phyloP scores from a whole-genome alignment of 1,284 basidiomycete species.

The Cerioporus squamosus region DNA sequence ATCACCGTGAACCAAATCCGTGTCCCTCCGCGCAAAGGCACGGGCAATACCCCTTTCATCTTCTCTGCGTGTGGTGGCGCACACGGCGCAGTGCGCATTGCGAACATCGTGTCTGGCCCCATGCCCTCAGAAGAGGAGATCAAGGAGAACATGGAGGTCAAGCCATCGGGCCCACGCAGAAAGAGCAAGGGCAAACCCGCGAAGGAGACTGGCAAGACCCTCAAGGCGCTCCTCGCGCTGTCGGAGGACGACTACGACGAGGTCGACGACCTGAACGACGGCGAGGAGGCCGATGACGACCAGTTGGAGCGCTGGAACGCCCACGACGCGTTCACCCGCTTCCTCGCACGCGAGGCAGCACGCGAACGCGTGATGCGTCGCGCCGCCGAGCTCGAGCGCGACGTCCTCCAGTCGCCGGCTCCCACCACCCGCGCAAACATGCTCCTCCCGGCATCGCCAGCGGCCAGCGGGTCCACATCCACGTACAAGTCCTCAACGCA shows the following conservation, averaged over 20 bases:
- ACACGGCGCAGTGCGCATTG: slow-evolving; percentile 27
- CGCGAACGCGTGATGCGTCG: slow-evolving; percentile 25
- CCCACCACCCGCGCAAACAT: slow-evolving; percentile 3
- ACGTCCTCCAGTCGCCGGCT: background rate
- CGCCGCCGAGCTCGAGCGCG: background rate
- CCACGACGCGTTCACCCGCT: slow-evolving; percentile 31
- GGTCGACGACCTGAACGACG: slow-evolving; percentile 23
- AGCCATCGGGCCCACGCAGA: background rate
- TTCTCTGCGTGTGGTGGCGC: slow-evolving; percentile 53
- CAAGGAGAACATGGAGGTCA: slow-evolving; percentile 5
- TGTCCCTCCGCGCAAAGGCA: slow-evolving; percentile 54
- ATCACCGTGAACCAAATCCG: slow-evolving; percentile 59
- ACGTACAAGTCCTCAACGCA: background rate
- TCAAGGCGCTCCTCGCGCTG: background rate
- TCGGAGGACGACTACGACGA: slow-evolving; percentile 17
- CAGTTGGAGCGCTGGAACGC: slow-evolving; percentile 35
- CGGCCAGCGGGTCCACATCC: background rate
- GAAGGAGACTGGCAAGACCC: background rate
- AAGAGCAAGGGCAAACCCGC: background rate
- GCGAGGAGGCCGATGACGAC: slow-evolving; percentile 18
- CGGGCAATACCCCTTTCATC: slow-evolving; percentile 60
- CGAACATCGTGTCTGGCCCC: slow-evolving; percentile 24
- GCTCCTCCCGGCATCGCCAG: background rate
- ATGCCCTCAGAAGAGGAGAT: slow-evolving; percentile 4
- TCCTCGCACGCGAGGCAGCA: slow-evolving; percentile 32